Evolutionary conservation across 208 protist species (phyloP), one percentile per base, ranked within the genome.

Genomic region (Wallacemonas rigidus): DNA sequence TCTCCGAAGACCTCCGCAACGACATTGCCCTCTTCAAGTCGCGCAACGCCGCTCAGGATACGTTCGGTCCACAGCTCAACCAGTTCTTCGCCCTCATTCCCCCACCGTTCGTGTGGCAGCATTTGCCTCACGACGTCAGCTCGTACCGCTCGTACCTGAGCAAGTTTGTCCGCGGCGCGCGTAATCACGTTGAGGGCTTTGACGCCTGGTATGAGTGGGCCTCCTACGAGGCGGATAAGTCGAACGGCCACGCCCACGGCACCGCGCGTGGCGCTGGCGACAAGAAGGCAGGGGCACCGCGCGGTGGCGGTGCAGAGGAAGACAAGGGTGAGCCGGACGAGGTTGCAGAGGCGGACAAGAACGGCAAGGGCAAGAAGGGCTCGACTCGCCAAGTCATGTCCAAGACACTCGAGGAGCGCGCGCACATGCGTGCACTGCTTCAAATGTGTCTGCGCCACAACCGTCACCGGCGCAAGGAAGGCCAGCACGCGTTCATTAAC

Each of bases 381-480:
- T 65, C 72, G 12, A 81, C 88, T 6, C 87, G 80, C 9, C 69
- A 83, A 61, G 61, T 80, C n/a, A 76, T 96, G 76, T 80, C 86
- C 54, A 82, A 92, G 77, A 93, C 80, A 11, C 75, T 94, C 47
- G 74, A 79, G 57, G 92, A 96, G 71, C 81, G 92, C 35, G 82
- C 77, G 69, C 92, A 96, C 76, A 81, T 96, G 69, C 86, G 87
- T 3, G 82, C 88, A 8, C 74, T 96, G 64, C 75, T 96, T 41
- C 82, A 89, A 69, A 96, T 96, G 92, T 94, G 89, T 62, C 62
- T 94, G 12, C 86, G 92, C 35, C 89, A 95, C 81, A 95, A 96
- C 78, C 76, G 71, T 8, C 65, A 76, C 38, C 77, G 82, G 71
- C 87, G 92, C 35, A 86, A 86, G 72, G 86, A 93, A 60, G 92